Evolutionary conservation across 208 protist species (phyloP).

Genomic region (Leptomonas seymouri): DNA sequence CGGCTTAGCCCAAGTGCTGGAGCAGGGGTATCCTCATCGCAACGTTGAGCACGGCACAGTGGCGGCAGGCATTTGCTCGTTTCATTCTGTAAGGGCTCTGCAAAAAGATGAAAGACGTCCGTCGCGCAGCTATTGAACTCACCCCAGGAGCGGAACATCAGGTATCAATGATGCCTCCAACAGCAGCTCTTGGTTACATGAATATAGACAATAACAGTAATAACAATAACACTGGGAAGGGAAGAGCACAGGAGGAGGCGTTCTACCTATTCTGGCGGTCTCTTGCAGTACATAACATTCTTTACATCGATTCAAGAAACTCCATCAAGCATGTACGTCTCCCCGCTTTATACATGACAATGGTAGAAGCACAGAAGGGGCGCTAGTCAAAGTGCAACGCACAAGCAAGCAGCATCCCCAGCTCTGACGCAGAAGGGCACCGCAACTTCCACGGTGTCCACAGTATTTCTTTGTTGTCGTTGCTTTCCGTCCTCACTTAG

Average conservation of each 20-base stretch:
- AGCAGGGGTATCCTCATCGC: background rate
- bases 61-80: background rate
- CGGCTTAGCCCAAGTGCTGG: slow-evolving; percentile 5
- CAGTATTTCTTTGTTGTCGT: background rate
- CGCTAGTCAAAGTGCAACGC: too few relatives aligned
- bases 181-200: too few relatives aligned
- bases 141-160: slow-evolving; percentile 60
- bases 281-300: too few relatives aligned
- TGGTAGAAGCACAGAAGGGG: too few relatives aligned
- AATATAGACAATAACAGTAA: background rate
- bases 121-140: slow-evolving; percentile 47
- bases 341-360: too few relatives aligned
- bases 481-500: background rate
- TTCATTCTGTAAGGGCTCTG: background rate
- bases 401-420: too few relatives aligned
- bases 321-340: too few relatives aligned
- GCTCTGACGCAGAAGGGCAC: too few relatives aligned
- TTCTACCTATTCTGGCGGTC: too few relatives aligned
- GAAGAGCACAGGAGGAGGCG: background rate
- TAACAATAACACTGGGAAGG: background rate
- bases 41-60: background rate
- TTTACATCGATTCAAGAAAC: too few relatives aligned
- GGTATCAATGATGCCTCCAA: background rate
- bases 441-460: too few relatives aligned
- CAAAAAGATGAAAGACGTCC: slow-evolving; percentile 52